Percentiles rank a stretch among this genome's conserved stretches.
Evolutionary conservation across 148 eudicot species (phyloP).

Genomic region (Vaccinium macrocarpon): DNA sequence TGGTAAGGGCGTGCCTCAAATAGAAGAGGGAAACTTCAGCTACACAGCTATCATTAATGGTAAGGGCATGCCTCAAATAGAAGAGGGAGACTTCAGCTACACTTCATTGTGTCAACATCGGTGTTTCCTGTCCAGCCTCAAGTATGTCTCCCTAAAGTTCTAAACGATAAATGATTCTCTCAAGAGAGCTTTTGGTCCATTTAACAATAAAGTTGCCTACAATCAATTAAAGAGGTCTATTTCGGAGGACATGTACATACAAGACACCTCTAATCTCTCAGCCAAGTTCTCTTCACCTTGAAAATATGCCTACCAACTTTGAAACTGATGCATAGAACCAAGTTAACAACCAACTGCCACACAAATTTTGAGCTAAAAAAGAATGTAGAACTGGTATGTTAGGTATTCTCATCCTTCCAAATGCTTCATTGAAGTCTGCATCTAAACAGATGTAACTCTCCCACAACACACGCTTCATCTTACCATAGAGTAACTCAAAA

Average conservation of each 20-base stretch:
- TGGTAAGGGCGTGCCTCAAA: background rate
- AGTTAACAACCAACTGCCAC: background rate
- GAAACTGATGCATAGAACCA: background rate
- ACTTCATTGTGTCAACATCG: background rate
- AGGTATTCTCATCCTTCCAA: background rate
- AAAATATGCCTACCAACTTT: background rate
- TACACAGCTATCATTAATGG: background rate
- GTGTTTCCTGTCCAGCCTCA: background rate
- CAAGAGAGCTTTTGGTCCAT: background rate
- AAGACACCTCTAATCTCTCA: background rate
- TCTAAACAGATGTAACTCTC: background rate
- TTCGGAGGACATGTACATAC: background rate
- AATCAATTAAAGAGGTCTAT: background rate
- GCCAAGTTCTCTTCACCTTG: background rate
- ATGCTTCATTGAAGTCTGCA: background rate
- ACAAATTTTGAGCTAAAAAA: background rate
- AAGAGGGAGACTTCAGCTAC: conserved; percentile 6
- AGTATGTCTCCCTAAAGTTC: background rate
- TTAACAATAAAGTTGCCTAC: background rate
- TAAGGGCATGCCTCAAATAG: background rate
- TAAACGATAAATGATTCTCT: background rate
- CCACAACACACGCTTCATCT: background rate
- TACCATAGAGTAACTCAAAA: background rate
- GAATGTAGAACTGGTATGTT: background rate
- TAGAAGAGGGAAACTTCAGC: conserved; percentile 3